Conservation (phyloP, 805 yeast genomes). For the Pichia exigua region DNA sequence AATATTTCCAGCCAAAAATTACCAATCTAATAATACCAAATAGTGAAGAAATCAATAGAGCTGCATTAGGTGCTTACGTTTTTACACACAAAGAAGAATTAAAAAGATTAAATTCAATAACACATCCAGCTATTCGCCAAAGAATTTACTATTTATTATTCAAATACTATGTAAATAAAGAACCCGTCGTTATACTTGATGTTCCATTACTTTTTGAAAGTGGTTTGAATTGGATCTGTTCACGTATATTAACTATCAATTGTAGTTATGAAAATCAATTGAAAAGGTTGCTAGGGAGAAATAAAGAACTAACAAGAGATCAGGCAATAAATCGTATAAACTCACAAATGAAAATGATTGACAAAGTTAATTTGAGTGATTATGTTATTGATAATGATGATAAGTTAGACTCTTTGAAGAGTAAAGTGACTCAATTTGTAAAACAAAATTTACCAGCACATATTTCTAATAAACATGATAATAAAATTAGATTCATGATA, state of each 20-base stretch:
- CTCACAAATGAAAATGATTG: slow-evolving; percentile 65
- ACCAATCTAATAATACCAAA: slow-evolving; percentile 42
- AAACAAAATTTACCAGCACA: neutral
- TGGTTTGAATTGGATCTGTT: slow-evolving; percentile 63
- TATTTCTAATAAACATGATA: neutral
- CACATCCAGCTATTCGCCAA: slow-evolving; percentile 80
- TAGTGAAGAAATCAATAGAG: slow-evolving; percentile 52
- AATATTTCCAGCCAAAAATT: slow-evolving; percentile 47
- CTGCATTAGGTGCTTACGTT: slow-evolving; percentile 68
- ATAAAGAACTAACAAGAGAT: slow-evolving; percentile 52
- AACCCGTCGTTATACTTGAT: slow-evolving; percentile 65
- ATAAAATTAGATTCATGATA: neutral
- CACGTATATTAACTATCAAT: slow-evolving; percentile 57
- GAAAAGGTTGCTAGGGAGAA: slow-evolving; percentile 55
- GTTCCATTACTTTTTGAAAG: slow-evolving; percentile 88
- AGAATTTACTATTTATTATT: slow-evolving; percentile 55
- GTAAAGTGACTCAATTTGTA: slow-evolving; percentile 35
- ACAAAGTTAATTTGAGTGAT: slow-evolving; percentile 55
- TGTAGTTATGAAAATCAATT: slow-evolving; percentile 54
- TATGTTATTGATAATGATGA: slow-evolving; percentile 57
- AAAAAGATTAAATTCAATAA: slow-evolving; percentile 56
- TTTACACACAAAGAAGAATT: slow-evolving; percentile 55
- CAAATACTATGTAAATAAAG: slow-evolving; percentile 48
- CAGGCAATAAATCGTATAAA: slow-evolving; percentile 69
- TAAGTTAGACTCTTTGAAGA: slow-evolving; percentile 35